A percentile compares a stretch with the other conserved stretches of the same genome.
phyloP scores from a whole-genome alignment of 306 rosid genomes.

The Prinsepia uniflora region DNA sequence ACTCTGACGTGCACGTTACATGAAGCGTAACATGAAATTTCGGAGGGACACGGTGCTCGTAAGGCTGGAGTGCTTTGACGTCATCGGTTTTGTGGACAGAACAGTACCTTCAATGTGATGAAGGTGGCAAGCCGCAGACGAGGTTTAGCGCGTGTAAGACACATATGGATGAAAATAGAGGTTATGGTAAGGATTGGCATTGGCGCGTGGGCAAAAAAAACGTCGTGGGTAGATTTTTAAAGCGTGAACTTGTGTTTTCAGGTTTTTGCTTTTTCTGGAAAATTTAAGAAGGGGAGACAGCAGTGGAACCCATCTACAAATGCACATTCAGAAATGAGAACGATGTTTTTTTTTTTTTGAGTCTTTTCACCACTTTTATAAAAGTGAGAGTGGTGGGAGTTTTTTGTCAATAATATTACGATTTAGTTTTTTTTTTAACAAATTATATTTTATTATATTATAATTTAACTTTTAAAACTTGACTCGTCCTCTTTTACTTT shows the following conservation, averaged over 20 bases:
- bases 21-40: background rate
- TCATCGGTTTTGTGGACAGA: slow-evolving; percentile 20
- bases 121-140: background rate
- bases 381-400: too few species aligned
- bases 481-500: too few species aligned
- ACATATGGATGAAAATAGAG: background rate
- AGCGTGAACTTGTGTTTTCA: too few species aligned
- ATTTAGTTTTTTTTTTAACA: too few species aligned
- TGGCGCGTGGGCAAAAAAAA: background rate
- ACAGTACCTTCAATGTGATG: background rate
- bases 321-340: background rate
- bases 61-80: slow-evolving; percentile 24
- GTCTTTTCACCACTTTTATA: background rate
- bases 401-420: too few species aligned
- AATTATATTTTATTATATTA: too few species aligned
- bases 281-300: slow-evolving; percentile 18
- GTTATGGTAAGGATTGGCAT: background rate
- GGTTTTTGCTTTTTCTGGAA: slow-evolving; percentile 28
- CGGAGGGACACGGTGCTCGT: background rate
- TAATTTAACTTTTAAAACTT: too few species aligned
- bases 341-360: background rate
- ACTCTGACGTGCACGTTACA: background rate
- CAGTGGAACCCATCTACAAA: background rate
- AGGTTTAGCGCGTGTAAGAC: background rate
- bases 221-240: background rate